phyloP scores from a whole-genome alignment of 139 green algal genomes.

The Edaphochlamys debaryana region DNA sequence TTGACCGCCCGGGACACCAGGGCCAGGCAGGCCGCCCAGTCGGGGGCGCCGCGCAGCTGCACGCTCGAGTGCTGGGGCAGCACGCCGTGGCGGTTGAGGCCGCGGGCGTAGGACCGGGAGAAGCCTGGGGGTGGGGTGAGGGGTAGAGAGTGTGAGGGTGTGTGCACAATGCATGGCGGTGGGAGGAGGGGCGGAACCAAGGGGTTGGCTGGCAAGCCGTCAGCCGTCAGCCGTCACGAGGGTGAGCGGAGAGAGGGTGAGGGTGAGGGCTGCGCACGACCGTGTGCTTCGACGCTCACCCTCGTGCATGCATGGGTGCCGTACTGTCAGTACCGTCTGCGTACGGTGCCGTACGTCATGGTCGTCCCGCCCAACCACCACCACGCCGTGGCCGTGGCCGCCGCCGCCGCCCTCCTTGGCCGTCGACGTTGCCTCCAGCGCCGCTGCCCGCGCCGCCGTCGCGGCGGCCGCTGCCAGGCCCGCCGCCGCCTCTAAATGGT shows the following conservation, averaged over 20 bases:
- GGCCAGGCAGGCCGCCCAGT: conserved; percentile 61
- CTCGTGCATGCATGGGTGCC: conserved; percentile 78
- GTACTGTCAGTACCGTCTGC: conserved; percentile 14
- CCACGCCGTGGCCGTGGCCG: background rate
- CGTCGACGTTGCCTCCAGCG: background rate
- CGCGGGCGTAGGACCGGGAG: conserved; percentile 53
- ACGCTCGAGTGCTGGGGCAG: conserved; percentile 1
- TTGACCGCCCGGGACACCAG: conserved; percentile 66
- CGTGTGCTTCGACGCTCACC: too few relatives aligned
- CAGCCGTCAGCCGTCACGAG: too few relatives aligned
- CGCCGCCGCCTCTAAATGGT: background rate
- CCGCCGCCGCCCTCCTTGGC: background rate
- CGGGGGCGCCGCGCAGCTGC: conserved; percentile 49
- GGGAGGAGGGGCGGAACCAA: too few relatives aligned
- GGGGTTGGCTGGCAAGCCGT: too few relatives aligned
- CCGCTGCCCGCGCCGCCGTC: background rate
- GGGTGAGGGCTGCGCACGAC: too few relatives aligned
- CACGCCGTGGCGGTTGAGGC: conserved; percentile 36
- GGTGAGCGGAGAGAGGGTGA: too few relatives aligned
- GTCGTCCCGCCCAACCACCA: conserved; percentile 29
- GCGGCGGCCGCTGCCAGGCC: conserved; percentile 6
- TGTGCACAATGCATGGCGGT: too few relatives aligned
- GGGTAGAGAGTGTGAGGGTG: too few relatives aligned
- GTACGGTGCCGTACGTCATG: conserved; percentile 4
- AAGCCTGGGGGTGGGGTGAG: conserved; percentile 52